phyloP scores from a whole-genome alignment of 208 protist genomes.

The Crithidia bombi region DNA sequence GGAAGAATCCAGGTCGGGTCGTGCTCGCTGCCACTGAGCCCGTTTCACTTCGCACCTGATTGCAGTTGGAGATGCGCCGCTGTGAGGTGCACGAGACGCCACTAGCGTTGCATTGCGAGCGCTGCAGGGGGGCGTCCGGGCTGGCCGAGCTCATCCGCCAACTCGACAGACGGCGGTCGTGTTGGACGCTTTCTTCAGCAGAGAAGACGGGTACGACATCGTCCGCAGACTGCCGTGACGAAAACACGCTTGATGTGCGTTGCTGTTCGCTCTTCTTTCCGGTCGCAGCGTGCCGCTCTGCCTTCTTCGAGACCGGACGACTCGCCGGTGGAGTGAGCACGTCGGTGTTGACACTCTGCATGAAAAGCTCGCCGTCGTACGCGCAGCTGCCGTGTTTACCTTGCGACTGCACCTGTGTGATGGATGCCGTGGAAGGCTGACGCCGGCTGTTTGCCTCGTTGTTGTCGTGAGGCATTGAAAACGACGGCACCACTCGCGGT shows the following conservation, averaged over 20 bases:
- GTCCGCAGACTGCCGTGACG: not conserved
- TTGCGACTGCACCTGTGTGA: not conserved
- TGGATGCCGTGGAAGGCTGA: not conserved
- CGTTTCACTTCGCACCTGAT: not conserved
- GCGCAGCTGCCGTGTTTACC: not conserved
- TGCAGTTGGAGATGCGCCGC: not conserved
- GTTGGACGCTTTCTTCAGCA: not conserved
- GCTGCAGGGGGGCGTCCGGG: not conserved
- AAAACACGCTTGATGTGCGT: not conserved
- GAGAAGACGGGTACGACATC: not conserved
- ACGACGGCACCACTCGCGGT: no score
- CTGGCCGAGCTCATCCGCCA: not conserved
- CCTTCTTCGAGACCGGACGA: not conserved
- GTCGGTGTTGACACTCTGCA: not conserved
- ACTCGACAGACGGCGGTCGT: not conserved
- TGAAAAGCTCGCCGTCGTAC: not conserved
- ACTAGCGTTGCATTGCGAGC: not conserved
- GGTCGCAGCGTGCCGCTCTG: not conserved
- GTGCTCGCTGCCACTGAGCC: not conserved
- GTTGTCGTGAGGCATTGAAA: not conserved
- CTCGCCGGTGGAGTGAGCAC: not conserved
- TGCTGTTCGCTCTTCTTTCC: not conserved
- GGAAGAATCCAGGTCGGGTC: not conserved
- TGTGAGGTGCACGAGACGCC: not conserved
- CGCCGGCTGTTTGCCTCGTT: not conserved